Percentiles rank a stretch among this genome's conserved stretches.
phyloP scores from a whole-genome alignment of 176 grass and related monocot species.

The Carex cristatella region DNA sequence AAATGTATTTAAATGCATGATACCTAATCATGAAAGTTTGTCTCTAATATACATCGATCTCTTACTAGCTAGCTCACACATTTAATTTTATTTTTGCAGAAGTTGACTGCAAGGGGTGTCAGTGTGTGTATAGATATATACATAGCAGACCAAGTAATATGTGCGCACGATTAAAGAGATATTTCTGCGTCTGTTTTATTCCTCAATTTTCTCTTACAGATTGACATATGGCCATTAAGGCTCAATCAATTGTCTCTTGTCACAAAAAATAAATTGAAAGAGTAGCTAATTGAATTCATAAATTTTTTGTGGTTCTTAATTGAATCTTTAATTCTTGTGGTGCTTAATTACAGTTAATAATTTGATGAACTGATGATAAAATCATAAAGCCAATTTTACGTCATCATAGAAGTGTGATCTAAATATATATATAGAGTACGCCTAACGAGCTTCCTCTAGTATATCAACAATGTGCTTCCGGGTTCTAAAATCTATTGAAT shows the following conservation, averaged over 20 bases:
- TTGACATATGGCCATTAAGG: not conserved
- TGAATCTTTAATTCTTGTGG: not conserved
- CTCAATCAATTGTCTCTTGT: not conserved
- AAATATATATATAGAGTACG: too few relatives aligned
- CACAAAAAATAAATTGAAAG: not conserved
- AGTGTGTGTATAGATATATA: not conserved
- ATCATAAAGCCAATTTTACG: not conserved
- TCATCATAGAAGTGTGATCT: not conserved
- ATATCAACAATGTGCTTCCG: too few relatives aligned
- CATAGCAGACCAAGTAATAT: not conserved
- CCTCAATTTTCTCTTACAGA: not conserved
- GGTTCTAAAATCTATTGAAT: too few relatives aligned
- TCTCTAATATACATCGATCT: not conserved
- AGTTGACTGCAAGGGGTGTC: not conserved
- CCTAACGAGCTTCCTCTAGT: too few relatives aligned
- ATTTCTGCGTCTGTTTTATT: not conserved
- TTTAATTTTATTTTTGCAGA: not conserved
- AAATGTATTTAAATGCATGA: not conserved
- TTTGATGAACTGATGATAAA: not conserved
- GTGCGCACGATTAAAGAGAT: not conserved
- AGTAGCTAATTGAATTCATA: not conserved
- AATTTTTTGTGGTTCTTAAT: not conserved
- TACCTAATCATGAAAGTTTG: constrained; percentile 9
- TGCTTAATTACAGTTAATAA: not conserved
- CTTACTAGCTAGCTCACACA: not conserved